phyloP scores from a whole-genome alignment of 352 stramenopile genomes.

The Elongisporangium senticosum region DNA sequence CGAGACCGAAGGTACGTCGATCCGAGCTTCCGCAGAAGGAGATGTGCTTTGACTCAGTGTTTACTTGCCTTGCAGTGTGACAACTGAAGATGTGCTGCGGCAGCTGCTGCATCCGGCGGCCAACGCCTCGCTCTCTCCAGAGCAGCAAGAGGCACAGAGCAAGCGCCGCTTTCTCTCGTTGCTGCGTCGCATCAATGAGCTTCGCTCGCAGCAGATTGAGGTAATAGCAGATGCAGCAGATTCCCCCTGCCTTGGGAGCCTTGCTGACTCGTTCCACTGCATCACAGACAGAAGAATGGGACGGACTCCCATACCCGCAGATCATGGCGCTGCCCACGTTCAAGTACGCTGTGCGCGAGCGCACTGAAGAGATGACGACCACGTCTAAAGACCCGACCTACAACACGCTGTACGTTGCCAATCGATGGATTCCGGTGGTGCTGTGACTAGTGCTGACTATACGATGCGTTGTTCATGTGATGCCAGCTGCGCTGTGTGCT shows the following conservation, averaged over 20 bases:
- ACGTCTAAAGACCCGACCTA: constrained; percentile 22
- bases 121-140: background rate
- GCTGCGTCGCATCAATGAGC: constrained; percentile 75
- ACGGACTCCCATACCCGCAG: constrained; percentile 76
- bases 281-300: constrained; percentile 50
- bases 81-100: constrained; percentile 13
- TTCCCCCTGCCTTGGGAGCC: background rate
- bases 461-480: background rate
- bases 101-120: constrained; percentile 1
- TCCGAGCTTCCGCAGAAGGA: no score
- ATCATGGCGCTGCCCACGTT: constrained; percentile 79
- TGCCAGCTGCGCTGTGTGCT: constrained; percentile 81
- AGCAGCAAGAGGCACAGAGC: constrained; percentile 35
- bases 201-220: constrained; percentile 74
- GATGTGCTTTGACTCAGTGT: constrained; percentile 1
- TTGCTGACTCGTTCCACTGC: constrained; percentile 4
- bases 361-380: constrained; percentile 15
- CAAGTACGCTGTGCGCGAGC: constrained; percentile 51
- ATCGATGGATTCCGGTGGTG: background rate
- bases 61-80: constrained; percentile 10
- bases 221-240: constrained; percentile 19
- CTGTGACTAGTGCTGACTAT: background rate
- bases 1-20: background rate
- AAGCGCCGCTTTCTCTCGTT: constrained; percentile 72
- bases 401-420: constrained; percentile 41